Evolutionary conservation across 2,329 filamentous ascomycete genomes (phyloP), one percentile per base, ranked within the genome.

Genomic region (Diaporthe sp.): DNA sequence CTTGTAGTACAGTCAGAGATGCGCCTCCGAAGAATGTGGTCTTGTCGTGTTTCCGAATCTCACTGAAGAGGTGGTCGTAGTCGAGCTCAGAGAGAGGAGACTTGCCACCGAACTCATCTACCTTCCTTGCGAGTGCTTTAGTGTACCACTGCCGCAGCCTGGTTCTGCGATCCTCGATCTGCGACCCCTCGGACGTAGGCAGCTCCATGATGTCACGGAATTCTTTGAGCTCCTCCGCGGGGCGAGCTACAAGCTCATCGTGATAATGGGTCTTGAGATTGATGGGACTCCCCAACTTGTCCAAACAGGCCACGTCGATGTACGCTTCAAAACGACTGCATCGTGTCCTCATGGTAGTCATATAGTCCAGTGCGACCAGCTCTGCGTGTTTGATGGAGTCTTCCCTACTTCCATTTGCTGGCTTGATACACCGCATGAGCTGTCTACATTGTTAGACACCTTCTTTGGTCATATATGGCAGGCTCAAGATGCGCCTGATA

Each of bases 211-310:
- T 77, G 15, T 9, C 7, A 17, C 39, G 42, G 57, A 75, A 77
- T 9, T 31, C 25, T 1, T 71, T n/a, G 10, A 77, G 69, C 70
- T 77, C 75, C 5, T 71, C n/a, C 6, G 49, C 53, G 17, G 75
- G 46, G 15, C 75, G 75, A 44, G 74, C 74, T 9, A 77, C 55
- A 12, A 77, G 75, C 55, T 77, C 75, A 39, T 77, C 75, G 34
- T 77, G 75, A 53, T 75, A 73, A 53, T 77, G 75, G 19, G 70
- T 77, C 37, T 77, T 75, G 9, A 77, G 49, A 53, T 75, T 77
- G 69, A 77, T 77, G 22, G 75, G 74, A 31, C 62, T 75, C 46
- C 59, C 62, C 37, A 77, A n/a, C 19, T 65, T 19, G 17, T 34
- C 22, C 34, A 75, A 31, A 59, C 61, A 73, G 13, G 8, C 31